Conservation (phyloP, 2,329 filamentous ascomycete species). For the Fusarium haematococcum region DNA sequence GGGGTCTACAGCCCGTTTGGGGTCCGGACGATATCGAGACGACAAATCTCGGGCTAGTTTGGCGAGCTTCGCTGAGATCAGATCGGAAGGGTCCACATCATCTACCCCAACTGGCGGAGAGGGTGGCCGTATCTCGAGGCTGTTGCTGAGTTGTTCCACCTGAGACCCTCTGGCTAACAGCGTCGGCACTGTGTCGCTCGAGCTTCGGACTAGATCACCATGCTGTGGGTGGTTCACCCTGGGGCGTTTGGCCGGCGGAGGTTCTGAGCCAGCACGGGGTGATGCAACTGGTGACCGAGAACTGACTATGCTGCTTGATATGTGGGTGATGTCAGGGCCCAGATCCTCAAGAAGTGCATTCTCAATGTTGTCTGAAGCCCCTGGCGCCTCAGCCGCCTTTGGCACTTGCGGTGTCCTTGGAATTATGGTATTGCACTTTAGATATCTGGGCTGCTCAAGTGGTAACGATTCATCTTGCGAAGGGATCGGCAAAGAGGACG, state of each 20-base stretch:
- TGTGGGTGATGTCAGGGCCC: slow-evolving; percentile 47
- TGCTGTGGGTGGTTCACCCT: slow-evolving; percentile 25
- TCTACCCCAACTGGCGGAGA: slow-evolving; percentile 62
- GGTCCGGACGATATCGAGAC: slow-evolving; percentile 64
- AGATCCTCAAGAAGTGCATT: slow-evolving; percentile 18
- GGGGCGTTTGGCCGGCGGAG: slow-evolving; percentile 45
- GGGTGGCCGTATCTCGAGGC: slow-evolving; percentile 65
- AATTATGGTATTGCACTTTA: slow-evolving; percentile 29
- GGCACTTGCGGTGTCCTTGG: slow-evolving; percentile 40
- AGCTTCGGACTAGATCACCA: slow-evolving; percentile 43
- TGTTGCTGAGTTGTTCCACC: slow-evolving; percentile 41
- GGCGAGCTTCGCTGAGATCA: slow-evolving; percentile 70
- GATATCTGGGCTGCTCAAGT: background rate
- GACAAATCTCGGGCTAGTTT: slow-evolving; percentile 61
- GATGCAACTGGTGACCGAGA: slow-evolving; percentile 24
- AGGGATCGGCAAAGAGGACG: slow-evolving; percentile 42
- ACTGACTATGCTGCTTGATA: slow-evolving; percentile 47
- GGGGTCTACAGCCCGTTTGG: slow-evolving; percentile 51
- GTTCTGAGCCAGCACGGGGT: slow-evolving; percentile 47
- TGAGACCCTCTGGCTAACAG: slow-evolving; percentile 24
- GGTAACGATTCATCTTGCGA: slow-evolving; percentile 19
- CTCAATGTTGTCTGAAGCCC: slow-evolving; percentile 14
- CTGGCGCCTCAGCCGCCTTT: background rate
- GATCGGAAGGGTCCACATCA: slow-evolving; percentile 58
- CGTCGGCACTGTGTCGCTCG: slow-evolving; percentile 46